Evolutionary conservation across 495 filamentous ascomycete species (phyloP), one percentile per base, ranked within the genome.

Genomic region (Talaromyces thailandensis): DNA sequence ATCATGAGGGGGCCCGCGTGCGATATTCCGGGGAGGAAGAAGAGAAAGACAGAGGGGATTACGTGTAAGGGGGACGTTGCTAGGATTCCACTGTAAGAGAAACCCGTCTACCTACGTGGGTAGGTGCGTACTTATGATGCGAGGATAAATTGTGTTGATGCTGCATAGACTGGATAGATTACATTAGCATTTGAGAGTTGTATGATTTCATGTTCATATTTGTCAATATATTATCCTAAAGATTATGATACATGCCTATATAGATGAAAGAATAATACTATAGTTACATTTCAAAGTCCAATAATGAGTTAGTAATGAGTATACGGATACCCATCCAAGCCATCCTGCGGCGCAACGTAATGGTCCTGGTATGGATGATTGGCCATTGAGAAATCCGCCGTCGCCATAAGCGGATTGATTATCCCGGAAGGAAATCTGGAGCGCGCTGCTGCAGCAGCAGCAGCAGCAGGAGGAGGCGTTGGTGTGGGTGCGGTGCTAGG

Each of bases 291-390:
- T 16, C 45, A 50, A 14, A 9, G 7, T 18, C 23, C 29, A 57
- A 57, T 57, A 57, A 9, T 57, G 55, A n/a, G 55, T 31, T 18
- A 57, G 35, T 57, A 57, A 9, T 57, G 55, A n/a, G 55, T 31
- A 57, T 69, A 73, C 7, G 66, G 50, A 58, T 72, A 73, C 37
- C 65, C 62, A 21, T 69, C 62, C 21, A 69, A 56, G 61, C 61
- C 48, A 56, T 14, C 69, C 35, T 74, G 69, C 43, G 79, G 79
- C 25, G 77, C 70, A 63, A 81, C 72, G 68, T 88, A 90, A 66
- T 80, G 82, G 56, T 80, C 81, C 69, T 88, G 84, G 67, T 93
- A 93, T 11, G 90, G 90, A 73, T 91, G 89, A 66, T 87, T 84
- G 16, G 86, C 85, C 68, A 86, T 74, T 16, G 79, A 82, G 69